A percentile compares a stretch with the other conserved stretches of the same genome.
Conservation (phyloP, 257 asterid species). For the Mentha longifolia region DNA sequence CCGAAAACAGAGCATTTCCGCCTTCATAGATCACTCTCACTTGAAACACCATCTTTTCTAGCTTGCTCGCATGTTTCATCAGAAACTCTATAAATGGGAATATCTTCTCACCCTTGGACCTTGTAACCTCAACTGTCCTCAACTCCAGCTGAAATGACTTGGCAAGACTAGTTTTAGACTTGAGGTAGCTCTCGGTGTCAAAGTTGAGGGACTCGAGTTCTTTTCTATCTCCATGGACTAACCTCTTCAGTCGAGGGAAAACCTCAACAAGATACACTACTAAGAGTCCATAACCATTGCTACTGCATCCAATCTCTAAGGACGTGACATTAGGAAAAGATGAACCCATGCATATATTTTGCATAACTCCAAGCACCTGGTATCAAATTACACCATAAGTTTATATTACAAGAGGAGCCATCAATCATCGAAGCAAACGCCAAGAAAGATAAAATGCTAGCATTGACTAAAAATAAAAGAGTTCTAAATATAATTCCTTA, state of each 20-base stretch:
- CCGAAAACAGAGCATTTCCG: too few relatives aligned
- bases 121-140: neutral
- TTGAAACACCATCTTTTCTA: constrained; percentile 6
- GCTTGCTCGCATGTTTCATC: neutral
- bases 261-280: neutral
- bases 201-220: neutral
- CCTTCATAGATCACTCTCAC: too few relatives aligned
- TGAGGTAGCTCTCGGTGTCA: neutral
- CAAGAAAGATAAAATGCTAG: neutral
- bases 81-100: neutral
- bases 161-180: neutral
- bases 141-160: constrained; percentile 1
- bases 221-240: neutral
- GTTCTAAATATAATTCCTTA: too few relatives aligned
- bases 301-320: neutral
- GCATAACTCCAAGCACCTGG: neutral
- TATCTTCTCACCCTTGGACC: neutral
- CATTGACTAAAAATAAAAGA: too few relatives aligned
- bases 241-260: neutral
- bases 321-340: neutral
- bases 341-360: neutral
- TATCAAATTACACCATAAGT: neutral
- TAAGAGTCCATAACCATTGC: neutral
- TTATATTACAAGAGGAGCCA: neutral
- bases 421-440: neutral